phyloP scores from a whole-genome alignment of 2,329 filamentous ascomycete genomes.

The Cordyceps cicadae region DNA sequence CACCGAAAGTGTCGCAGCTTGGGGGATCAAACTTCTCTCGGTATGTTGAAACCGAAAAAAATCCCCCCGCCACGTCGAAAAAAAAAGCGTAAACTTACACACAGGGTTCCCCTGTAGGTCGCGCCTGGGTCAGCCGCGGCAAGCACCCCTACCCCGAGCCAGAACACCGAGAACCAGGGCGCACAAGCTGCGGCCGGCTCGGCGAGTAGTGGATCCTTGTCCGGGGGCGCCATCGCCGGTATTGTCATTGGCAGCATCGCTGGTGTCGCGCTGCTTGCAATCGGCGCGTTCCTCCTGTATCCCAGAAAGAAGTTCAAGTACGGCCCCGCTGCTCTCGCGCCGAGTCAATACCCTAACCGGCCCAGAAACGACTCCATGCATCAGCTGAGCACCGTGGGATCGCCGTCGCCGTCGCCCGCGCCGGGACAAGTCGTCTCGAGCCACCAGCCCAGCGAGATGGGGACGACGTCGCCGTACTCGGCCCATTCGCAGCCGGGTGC shows the following conservation, averaged over 20 bases:
- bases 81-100: too few species aligned
- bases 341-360: not conserved
- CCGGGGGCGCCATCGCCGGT: slow-evolving; percentile 11
- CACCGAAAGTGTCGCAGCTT: slow-evolving; percentile 4
- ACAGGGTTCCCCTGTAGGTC: not conserved
- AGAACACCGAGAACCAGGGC: not conserved
- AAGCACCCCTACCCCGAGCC: not conserved
- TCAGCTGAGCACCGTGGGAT: not conserved
- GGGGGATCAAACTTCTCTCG: slow-evolving; percentile 12
- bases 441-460: slow-evolving; percentile 6
- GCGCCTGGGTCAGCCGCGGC: slow-evolving; percentile 2
- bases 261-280: not conserved
- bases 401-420: not conserved
- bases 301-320: not conserved
- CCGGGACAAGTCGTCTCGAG: not conserved
- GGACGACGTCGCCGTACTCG: not conserved
- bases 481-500: not conserved
- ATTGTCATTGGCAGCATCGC: slow-evolving; percentile 9
- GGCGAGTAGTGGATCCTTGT: not conserved
- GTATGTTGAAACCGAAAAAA: not conserved
- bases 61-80: too few species aligned
- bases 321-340: not conserved
- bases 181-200: not conserved
- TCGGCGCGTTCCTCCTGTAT: slow-evolving; percentile 9
- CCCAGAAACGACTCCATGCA: not conserved